These are phyloP conservation scores for Scleromitrula shiraiana DNA, from an alignment of 2,329 filamentous ascomycete genomes.

Conservation along the genomic window DNA sequence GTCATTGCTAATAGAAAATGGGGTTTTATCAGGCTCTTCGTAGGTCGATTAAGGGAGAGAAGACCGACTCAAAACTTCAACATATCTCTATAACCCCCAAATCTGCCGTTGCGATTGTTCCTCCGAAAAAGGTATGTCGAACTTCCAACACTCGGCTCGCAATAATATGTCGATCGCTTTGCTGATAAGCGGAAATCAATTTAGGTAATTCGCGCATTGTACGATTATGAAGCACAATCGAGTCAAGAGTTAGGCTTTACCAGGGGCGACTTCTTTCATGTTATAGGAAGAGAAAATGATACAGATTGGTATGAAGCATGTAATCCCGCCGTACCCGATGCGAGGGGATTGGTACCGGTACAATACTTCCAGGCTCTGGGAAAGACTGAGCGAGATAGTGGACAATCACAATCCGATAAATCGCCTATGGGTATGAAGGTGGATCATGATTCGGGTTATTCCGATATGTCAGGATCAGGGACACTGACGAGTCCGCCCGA, in stretches of 20 bases:
- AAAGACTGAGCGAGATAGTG: constrained; percentile 85
- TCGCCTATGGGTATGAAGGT: constrained; percentile 45
- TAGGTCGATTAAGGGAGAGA: constrained; percentile 64
- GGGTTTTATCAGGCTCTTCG: constrained; percentile 45
- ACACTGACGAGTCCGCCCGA: constrained; percentile 24
- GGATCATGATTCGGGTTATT: constrained; percentile 89
- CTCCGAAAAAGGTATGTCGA: constrained; percentile 59
- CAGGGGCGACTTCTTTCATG: constrained; percentile 95
- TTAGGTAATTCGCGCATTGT: constrained; percentile 93
- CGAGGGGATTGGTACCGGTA: constrained; percentile 86
- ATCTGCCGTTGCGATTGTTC: constrained; percentile 60
- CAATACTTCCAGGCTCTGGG: constrained; percentile 88
- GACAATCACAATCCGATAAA: constrained; percentile 49
- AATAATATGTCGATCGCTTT: neutral
- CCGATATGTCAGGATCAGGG: constrained; percentile 41
- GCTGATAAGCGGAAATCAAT: constrained; percentile 5
- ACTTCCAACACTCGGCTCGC: constrained; percentile 7
- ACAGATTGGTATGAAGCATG: constrained; percentile 97
- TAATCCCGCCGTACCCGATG: constrained; percentile 82
- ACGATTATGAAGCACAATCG: constrained; percentile 77
- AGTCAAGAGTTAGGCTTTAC: constrained; percentile 81
- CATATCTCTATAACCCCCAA: constrained; percentile 63
- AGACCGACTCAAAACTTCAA: constrained; percentile 47
- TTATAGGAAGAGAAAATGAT: constrained; percentile 92
- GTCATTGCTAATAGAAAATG: constrained; percentile 19